These are phyloP conservation scores for Dissophora globulifera DNA, from an alignment of 192 early-diverging fungal species.

Conservation along the genomic window DNA sequence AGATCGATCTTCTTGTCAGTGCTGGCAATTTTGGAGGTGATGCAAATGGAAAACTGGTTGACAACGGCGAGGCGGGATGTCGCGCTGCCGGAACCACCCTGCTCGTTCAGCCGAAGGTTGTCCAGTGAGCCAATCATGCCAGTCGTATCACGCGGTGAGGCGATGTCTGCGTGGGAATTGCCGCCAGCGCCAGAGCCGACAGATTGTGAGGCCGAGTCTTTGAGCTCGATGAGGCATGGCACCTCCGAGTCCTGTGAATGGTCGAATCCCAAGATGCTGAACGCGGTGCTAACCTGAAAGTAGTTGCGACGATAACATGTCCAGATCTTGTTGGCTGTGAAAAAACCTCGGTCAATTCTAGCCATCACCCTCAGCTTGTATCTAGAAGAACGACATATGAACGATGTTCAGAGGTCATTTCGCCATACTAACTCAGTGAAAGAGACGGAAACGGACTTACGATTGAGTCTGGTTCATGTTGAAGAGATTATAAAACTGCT, in stretches of 20 bases:
- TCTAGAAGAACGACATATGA: too few species aligned
- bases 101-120: slow-evolving; percentile 2
- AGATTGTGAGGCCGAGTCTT: slow-evolving; percentile 39
- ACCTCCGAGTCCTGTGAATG: slow-evolving; percentile 61
- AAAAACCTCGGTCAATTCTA: slow-evolving; percentile 89
- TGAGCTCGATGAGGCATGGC: slow-evolving; percentile 73
- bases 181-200: neutral
- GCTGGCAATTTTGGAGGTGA: slow-evolving; percentile 75
- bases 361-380: slow-evolving; percentile 71
- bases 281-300: slow-evolving; percentile 82
- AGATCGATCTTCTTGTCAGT: slow-evolving; percentile 79
- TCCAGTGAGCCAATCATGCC: slow-evolving; percentile 9
- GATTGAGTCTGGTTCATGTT: slow-evolving; percentile 66
- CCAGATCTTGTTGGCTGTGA: slow-evolving; percentile 80
- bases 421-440: too few species aligned
- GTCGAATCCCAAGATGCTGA: slow-evolving; percentile 59
- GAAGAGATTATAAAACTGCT: slow-evolving; percentile 69
- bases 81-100: neutral
- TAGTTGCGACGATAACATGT: slow-evolving; percentile 96
- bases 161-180: slow-evolving; percentile 15
- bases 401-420: too few species aligned
- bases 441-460: slow-evolving; percentile 39
- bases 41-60: slow-evolving; percentile 72
- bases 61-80: slow-evolving; percentile 22
- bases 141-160: slow-evolving; percentile 5